Base-by-base conservation (phyloP, 1,284 basidiomycete species). In the Coniferiporia sulphurascens region DNA sequence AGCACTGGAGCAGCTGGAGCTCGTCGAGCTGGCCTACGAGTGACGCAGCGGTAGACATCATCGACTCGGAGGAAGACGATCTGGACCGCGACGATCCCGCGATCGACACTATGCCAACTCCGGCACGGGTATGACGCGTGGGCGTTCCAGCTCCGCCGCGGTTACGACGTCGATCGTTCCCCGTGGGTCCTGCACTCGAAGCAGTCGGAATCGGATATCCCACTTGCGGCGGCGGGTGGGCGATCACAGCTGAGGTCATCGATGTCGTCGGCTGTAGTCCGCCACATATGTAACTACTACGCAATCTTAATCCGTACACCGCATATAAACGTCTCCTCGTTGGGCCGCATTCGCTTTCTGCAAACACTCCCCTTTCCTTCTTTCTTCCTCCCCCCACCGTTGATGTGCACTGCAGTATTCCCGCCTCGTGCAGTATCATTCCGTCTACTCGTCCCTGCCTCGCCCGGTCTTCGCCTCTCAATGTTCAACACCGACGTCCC, bases 401-500 rank as follows among this genome's bases (percentile, higher is more conserved):
- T 45, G 48, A 51, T 50, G 41, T 41, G 48, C 19, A 38, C 22
- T 45, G 17, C 19, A 45, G 22, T 45, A 13, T 32, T 32, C 4
- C n/a, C 53, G 17, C 59, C 60, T 4, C 34, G 41, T 4, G 41
- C 43, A 3, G 44, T 62, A 9, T 34, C 60, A 10, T 58, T 45
- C 19, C 60, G 56, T 13, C 45, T 58, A 51, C 46, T 54, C 19
- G 55, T 55, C 15, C 58, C 60, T 10, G 44, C 52, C 12, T 58
- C 61, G n/a, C 49, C 60, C 4, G 34, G 43, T 4, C 51, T 62
- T 13, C 50, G 53, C 44, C 55, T 58, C n/a, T 68, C 56, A 22
- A 75, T 75, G 72, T 71, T 72, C 6, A 21, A 19, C 54, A 61
- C 61, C n/a, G 62, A 68, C 7, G 64, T 65, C 2, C 59, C 59